Conservation (phyloP, 805 yeast species). For the Tetrapisispora taiwanensis region DNA sequence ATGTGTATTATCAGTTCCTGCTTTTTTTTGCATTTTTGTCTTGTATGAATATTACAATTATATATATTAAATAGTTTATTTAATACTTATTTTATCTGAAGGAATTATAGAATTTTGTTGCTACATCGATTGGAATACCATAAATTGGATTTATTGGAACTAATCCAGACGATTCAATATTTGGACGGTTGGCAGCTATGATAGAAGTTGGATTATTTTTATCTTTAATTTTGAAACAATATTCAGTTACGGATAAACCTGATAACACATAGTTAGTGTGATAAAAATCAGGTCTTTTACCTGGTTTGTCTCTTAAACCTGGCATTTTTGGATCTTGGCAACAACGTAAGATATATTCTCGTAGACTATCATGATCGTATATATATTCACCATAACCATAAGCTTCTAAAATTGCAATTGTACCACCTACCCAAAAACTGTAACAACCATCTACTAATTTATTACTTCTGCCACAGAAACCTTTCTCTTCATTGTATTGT, state of each 20-base stretch:
- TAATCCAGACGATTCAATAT: slow-evolving; percentile 6
- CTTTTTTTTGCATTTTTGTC: too few species aligned
- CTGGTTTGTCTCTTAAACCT: slow-evolving; percentile 87
- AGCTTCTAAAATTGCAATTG: slow-evolving; percentile 42
- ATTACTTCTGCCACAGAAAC: slow-evolving; percentile 81
- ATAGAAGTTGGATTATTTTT: slow-evolving; percentile 3
- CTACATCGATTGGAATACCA: slow-evolving; percentile 41
- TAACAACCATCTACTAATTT: slow-evolving; percentile 95
- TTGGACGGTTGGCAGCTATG: background rate
- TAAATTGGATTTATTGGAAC: slow-evolving; percentile 45
- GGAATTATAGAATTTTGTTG: slow-evolving; percentile 26
- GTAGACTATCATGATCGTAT: slow-evolving; percentile 48
- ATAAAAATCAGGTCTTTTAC: slow-evolving; percentile 68
- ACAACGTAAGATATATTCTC: slow-evolving; percentile 60
- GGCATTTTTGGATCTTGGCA: slow-evolving; percentile 54
- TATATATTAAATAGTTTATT: background rate
- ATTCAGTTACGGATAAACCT: slow-evolving; percentile 43
- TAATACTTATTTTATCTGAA: slow-evolving; percentile 5
- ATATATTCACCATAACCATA: slow-evolving; percentile 20
- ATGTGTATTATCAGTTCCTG: too few species aligned
- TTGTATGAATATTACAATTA: background rate
- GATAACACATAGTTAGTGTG: slow-evolving; percentile 79
- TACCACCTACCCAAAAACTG: slow-evolving; percentile 89
- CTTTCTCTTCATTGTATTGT: slow-evolving; percentile 71
- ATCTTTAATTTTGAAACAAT: slow-evolving; percentile 4